These are phyloP conservation scores for Raphanus hybrid DNA, from an alignment of 441 rosid genomes.

Conservation along the genomic window DNA sequence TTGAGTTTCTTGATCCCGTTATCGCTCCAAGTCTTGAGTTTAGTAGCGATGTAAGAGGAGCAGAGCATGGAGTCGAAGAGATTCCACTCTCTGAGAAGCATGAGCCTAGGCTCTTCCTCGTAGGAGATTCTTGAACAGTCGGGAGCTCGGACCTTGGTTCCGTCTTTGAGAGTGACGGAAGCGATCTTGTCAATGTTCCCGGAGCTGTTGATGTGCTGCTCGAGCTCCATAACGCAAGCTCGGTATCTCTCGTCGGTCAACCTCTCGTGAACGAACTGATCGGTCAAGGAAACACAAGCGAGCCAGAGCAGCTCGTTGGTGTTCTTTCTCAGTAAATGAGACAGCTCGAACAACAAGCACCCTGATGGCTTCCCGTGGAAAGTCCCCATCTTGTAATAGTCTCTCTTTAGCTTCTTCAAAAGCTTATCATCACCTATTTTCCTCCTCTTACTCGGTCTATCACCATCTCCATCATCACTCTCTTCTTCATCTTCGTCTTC, in stretches of 20 bases:
- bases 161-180: conserved; percentile 82
- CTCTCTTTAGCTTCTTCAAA: conserved; percentile 72
- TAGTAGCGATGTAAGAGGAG: conserved; percentile 82
- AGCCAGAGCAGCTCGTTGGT: conserved; percentile 92
- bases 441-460: conserved; percentile 62
- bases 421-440: conserved; percentile 60
- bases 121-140: conserved; percentile 83
- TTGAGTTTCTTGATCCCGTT: conserved; percentile 90
- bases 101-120: conserved; percentile 88
- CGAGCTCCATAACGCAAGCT: conserved; percentile 94
- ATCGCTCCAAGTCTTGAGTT: conserved; percentile 93
- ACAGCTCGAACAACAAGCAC: conserved; percentile 80
- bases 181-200: conserved; percentile 84
- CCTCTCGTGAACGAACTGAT: conserved; percentile 97
- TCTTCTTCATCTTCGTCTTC: conserved; percentile 40
- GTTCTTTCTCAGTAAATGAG: conserved; percentile 80
- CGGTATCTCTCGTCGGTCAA: conserved; percentile 93
- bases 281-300: conserved; percentile 91
- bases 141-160: conserved; percentile 86
- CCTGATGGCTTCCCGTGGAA: conserved; percentile 97
- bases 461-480: conserved; percentile 50
- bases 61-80: conserved; percentile 95
- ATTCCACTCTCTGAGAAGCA: conserved; percentile 92
- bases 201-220: conserved; percentile 85
- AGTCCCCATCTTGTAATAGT: conserved; percentile 83